Conservation (phyloP, 305 asterid genomes). For the Solanum hybrid region DNA sequence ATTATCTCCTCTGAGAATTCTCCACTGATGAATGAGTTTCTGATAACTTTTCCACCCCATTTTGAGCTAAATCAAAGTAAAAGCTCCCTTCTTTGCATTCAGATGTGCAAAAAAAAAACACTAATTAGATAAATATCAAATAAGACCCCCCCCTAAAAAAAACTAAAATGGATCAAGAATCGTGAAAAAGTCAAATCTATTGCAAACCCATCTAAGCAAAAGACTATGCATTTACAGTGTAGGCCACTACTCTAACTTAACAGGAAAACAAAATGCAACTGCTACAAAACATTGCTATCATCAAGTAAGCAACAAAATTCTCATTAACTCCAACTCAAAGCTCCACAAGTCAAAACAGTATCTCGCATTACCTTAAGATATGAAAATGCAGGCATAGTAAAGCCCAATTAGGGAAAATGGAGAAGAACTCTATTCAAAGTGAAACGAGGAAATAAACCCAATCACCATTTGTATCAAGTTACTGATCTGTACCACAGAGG, state of each 20-base stretch:
- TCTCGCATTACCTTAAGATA: not conserved
- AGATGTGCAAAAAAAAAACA: not conserved
- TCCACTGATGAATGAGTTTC: constrained; percentile 84
- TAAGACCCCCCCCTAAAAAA: not conserved
- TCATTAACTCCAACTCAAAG: not conserved
- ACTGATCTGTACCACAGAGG: not conserved
- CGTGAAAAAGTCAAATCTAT: not conserved
- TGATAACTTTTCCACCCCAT: constrained; percentile 99
- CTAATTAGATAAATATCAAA: not conserved
- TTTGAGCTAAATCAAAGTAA: not conserved
- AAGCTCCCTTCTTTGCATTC: not conserved
- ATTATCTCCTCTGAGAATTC: constrained; percentile 82
- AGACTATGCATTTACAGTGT: not conserved
- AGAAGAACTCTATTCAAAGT: not conserved
- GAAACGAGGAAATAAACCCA: not conserved
- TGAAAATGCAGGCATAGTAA: not conserved
- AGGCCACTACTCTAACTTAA: not conserved
- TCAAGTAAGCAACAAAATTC: not conserved
- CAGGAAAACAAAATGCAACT: not conserved
- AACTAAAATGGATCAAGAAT: not conserved
- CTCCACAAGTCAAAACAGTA: not conserved
- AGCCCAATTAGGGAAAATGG: not conserved
- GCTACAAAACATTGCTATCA: not conserved
- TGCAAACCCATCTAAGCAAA: not conserved
- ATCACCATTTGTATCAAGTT: not conserved